Conservation (phyloP, 1,139 yeast genomes). For the Yamadazyma triangularis region DNA sequence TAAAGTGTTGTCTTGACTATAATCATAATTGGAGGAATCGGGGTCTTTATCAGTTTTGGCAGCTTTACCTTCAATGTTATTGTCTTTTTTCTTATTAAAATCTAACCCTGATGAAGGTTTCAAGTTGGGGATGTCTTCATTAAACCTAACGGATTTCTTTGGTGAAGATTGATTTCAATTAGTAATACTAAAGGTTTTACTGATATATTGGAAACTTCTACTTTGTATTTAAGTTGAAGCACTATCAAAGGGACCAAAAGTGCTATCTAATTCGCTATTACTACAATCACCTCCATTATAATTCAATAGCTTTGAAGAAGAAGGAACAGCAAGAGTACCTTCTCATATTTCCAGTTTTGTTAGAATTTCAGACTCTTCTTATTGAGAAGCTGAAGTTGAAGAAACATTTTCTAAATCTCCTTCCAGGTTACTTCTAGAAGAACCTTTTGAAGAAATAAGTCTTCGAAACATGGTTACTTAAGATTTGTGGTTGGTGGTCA, state of each 20-base stretch:
- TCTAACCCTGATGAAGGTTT: constrained; percentile 1
- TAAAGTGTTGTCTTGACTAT: not conserved
- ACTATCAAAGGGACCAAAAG: constrained; percentile 13
- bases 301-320: not conserved
- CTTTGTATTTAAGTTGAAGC: constrained; percentile 2
- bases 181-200: constrained; percentile 1
- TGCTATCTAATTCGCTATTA: constrained; percentile 7
- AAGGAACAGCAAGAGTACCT: constrained; percentile 3
- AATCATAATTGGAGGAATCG: not conserved
- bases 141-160: constrained; percentile 9
- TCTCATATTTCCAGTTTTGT: constrained; percentile 1
- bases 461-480: constrained; percentile 1
- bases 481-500: not conserved
- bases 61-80: not conserved
- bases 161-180: constrained; percentile 1
- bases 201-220: constrained; percentile 7
- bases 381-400: not conserved
- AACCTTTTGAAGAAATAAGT: constrained; percentile 1
- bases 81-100: not conserved
- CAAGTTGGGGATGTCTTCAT: constrained; percentile 1
- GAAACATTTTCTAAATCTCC: not conserved
- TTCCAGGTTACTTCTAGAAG: not conserved
- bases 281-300: not conserved
- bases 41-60: constrained; percentile 1
- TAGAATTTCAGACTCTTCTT: not conserved